Conservation (phyloP, 768 basidiomycete genomes). For the Piloderma croceum region DNA sequence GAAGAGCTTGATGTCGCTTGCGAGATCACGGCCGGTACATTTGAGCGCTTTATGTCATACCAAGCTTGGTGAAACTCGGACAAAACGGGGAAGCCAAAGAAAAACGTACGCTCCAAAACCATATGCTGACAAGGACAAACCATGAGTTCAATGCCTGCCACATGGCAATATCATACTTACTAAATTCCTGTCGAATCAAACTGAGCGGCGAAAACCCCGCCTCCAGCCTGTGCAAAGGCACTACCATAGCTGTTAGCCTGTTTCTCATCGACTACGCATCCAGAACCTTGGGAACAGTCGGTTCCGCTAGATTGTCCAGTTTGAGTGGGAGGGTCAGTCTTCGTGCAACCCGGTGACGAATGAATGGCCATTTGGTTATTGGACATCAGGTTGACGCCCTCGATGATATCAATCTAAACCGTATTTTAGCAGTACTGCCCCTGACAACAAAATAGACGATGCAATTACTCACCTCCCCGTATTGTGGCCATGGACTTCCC, state of each 20-base stretch:
- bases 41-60: constrained; percentile 28
- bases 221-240: constrained; percentile 45
- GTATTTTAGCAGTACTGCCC: too few relatives aligned
- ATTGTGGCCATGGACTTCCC: background rate
- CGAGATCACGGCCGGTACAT: constrained; percentile 36
- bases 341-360: constrained; percentile 34
- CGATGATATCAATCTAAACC: constrained; percentile 42
- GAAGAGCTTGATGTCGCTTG: constrained; percentile 25
- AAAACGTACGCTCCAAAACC: constrained; percentile 42
- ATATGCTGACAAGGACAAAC: constrained; percentile 27
- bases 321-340: constrained; percentile 23
- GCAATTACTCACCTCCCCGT: too few relatives aligned
- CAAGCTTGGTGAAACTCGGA: constrained; percentile 15
- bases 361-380: constrained; percentile 57
- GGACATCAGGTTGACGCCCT: constrained; percentile 48
- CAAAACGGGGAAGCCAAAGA: constrained; percentile 3
- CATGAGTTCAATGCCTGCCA: constrained; percentile 24
- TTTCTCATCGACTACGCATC: constrained; percentile 41
- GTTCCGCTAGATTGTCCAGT: constrained; percentile 23
- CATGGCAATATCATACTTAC: constrained; percentile 46
- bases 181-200: constrained; percentile 24
- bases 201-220: constrained; percentile 37
- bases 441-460: too few relatives aligned
- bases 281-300: constrained; percentile 30
- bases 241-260: constrained; percentile 42